These are phyloP conservation scores for Aphanomyces stellatus DNA, from an alignment of 352 stramenopile species.

Conservation along the genomic window DNA sequence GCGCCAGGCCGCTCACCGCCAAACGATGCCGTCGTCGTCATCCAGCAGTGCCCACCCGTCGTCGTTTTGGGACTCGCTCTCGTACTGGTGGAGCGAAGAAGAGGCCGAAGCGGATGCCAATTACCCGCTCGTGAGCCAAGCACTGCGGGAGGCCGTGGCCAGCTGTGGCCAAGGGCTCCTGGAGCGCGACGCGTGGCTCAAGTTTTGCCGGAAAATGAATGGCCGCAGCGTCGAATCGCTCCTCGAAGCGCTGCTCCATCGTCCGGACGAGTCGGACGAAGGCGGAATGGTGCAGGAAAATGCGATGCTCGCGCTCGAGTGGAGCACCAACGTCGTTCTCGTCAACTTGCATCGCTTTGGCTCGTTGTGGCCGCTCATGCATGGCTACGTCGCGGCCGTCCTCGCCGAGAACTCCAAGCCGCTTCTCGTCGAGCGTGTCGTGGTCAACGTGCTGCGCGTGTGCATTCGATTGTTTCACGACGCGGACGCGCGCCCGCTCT, in stretches of 20 bases:
- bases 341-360: slow-evolving; percentile 75
- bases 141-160: slow-evolving; percentile 63
- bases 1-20: slow-evolving; percentile 65
- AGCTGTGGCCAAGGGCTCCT: slow-evolving; percentile 62
- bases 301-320: slow-evolving; percentile 76
- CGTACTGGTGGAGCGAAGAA: slow-evolving; percentile 76
- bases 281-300: slow-evolving; percentile 85
- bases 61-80: slow-evolving; percentile 66
- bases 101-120: slow-evolving; percentile 61
- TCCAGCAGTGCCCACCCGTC: not conserved
- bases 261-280: slow-evolving; percentile 64
- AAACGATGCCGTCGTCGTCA: not conserved
- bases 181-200: slow-evolving; percentile 82
- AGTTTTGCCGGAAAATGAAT: slow-evolving; percentile 66
- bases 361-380: slow-evolving; percentile 69
- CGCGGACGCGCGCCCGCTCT: slow-evolving; percentile 64
- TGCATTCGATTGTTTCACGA: slow-evolving; percentile 84
- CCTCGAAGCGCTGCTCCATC: slow-evolving; percentile 54
- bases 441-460: slow-evolving; percentile 78
- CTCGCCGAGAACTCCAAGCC: slow-evolving; percentile 61
- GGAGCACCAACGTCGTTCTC: slow-evolving; percentile 77
- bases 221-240: slow-evolving; percentile 52
- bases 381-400: slow-evolving; percentile 68
- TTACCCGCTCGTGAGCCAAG: slow-evolving; percentile 70
- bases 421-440: slow-evolving; percentile 60